A percentile compares a stretch with the other conserved stretches of the same genome.
Evolutionary conservation across 2,329 filamentous ascomycete species (phyloP).

Genomic region (Acrocalymma vagum): DNA sequence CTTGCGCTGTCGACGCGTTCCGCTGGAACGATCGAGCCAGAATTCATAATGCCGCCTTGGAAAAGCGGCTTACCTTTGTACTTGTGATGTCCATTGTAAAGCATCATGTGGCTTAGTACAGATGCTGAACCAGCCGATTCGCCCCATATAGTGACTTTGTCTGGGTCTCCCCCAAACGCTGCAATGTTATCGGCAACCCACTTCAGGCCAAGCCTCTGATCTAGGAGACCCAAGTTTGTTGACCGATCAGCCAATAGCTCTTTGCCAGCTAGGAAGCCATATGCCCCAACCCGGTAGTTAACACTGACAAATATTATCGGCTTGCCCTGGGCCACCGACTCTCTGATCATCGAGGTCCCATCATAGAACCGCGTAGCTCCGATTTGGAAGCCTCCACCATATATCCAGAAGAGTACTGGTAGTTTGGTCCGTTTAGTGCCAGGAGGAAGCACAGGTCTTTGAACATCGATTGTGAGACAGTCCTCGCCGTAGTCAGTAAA

Average conservation of each 20-base stretch:
- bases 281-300: conserved; percentile 77
- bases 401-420: conserved; percentile 66
- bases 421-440: conserved; percentile 51
- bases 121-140: conserved; percentile 39
- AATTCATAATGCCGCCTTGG: too few species aligned
- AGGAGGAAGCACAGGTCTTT: conserved; percentile 62
- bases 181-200: conserved; percentile 47
- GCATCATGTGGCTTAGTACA: conserved; percentile 71
- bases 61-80: too few species aligned
- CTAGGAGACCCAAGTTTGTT: conserved; percentile 58
- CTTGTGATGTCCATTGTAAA: conserved; percentile 73
- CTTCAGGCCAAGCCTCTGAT: conserved; percentile 41
- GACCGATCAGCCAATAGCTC: conserved; percentile 71
- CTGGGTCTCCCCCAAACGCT: conserved; percentile 40
- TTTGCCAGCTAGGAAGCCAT: conserved; percentile 73
- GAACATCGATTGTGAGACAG: conserved; percentile 66
- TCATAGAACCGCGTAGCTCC: too few species aligned
- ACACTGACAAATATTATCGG: conserved; percentile 76
- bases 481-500: too few species aligned
- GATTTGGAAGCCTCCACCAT: too few species aligned
- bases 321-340: too few species aligned
- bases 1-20: too few species aligned
- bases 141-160: conserved; percentile 40
- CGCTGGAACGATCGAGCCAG: too few species aligned
- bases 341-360: too few species aligned